Evolutionary conservation across 2,329 filamentous ascomycete genomes (phyloP).

Genomic region (Ophiostoma himal-ulmi): DNA sequence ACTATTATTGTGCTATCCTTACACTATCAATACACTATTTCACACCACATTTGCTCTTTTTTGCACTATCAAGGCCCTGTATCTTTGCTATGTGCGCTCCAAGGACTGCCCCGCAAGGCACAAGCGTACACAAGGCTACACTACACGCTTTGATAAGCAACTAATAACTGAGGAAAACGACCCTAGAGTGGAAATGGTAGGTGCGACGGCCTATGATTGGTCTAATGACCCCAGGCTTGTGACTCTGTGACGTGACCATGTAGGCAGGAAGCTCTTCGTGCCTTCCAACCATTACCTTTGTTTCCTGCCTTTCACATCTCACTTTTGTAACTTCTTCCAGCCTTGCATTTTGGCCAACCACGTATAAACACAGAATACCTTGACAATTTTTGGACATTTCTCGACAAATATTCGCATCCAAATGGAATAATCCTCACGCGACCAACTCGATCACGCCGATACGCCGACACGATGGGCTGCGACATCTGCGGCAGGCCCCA

Average conservation of each 20-base stretch:
- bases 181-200: conserved; percentile 3
- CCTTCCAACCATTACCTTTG: neutral
- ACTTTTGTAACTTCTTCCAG: neutral
- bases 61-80: neutral
- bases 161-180: neutral
- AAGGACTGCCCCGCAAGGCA: conserved; percentile 6
- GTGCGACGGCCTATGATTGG: conserved; percentile 18
- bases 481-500: conserved; percentile 58
- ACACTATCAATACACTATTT: neutral
- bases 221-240: conserved; percentile 11
- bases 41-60: neutral
- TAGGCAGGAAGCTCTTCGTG: neutral
- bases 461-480: conserved; percentile 53
- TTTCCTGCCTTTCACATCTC: neutral
- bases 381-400: neutral
- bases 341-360: conserved; percentile 7
- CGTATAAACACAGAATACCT: neutral
- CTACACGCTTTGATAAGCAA: neutral
- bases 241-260: conserved; percentile 22
- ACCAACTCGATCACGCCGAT: neutral
- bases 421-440: conserved; percentile 1
- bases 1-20: neutral
- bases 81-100: neutral
- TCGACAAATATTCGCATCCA: neutral
- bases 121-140: neutral